Base-by-base conservation (phyloP, 768 basidiomycete genomes). In the Fibroporia radiculosa region DNA sequence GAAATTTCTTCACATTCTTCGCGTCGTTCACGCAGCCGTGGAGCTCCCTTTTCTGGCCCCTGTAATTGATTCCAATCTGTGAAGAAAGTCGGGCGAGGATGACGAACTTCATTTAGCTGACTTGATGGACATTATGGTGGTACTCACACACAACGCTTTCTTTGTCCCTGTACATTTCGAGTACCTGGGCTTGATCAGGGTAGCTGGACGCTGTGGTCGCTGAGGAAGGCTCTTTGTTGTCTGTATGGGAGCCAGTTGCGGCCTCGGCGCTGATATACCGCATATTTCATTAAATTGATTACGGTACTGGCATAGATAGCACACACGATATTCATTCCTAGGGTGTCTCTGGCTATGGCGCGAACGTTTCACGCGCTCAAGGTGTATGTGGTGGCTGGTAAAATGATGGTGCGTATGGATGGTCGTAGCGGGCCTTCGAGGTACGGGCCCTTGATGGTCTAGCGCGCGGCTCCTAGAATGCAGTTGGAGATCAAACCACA, bases 11-110 rank as follows among this genome's bases (percentile, higher is more conserved):
- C 19, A 80, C 65, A 54, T 79, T 82, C 26, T 60, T 56, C 0
- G 73, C 78, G 48, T 82, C 79, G 53, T 80, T 80, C 59, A 78
- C 76, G 51, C 79, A 81, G 3, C 78, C 78, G 19, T 59, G 58
- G 19, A 79, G 58, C 42, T 67, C 71, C 13, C 56, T 62, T 14
- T 55, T 52, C 13, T 70, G 64, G 0, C 76, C 70, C 25, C 64
- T 51, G 57, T 79, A 79, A 56, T 71, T 71, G 58, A 78, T 75
- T 0, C 77, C 77, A 55, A 80, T 76, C 73, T 73, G 31, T 4
- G 16, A 22, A 13, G 25, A 26, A 34, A 10, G 37, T 26, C 19
- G 2, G 10, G 14, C 26, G 11, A 5, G 20, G 16, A 19, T 11
- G 37, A 37, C 20, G 1, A 37, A 8, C 35, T 27, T 8, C 23